These are phyloP conservation scores for Glomus cerebriforme DNA, from an alignment of 192 early-diverging fungal species.

Conservation along the genomic window DNA sequence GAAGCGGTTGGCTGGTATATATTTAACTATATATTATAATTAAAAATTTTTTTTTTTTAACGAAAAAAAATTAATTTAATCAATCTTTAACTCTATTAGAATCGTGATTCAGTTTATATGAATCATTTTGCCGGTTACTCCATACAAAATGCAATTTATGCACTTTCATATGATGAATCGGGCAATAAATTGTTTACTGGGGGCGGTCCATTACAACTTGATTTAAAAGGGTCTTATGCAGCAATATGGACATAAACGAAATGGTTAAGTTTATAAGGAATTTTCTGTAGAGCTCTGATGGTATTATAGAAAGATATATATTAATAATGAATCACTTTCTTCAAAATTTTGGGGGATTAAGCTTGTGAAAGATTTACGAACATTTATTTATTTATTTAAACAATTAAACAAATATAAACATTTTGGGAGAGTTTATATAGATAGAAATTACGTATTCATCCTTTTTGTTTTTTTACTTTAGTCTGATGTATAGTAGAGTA, in stretches of 20 bases:
- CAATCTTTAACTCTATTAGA: slow-evolving; percentile 20
- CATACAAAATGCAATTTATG: slow-evolving; percentile 64
- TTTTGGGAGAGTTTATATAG: too few relatives aligned
- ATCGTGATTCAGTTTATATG: slow-evolving; percentile 48
- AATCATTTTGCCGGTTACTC: slow-evolving; percentile 50
- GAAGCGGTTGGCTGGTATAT: slow-evolving; percentile 52
- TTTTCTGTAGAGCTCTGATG: too few relatives aligned
- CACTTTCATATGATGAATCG: slow-evolving; percentile 50
- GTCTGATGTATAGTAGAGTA: too few relatives aligned
- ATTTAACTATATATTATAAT: neutral
- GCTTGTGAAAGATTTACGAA: too few relatives aligned
- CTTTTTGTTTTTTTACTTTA: neutral
- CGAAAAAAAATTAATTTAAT: neutral
- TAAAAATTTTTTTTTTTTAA: neutral
- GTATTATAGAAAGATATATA: too few relatives aligned
- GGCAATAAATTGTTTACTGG: slow-evolving; percentile 58
- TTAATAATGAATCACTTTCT: too few relatives aligned
- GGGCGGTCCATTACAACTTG: slow-evolving; percentile 60
- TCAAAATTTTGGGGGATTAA: too few relatives aligned
- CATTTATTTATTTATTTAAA: too few relatives aligned
- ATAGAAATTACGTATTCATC: too few relatives aligned
- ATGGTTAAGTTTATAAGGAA: too few relatives aligned
- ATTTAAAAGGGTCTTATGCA: slow-evolving; percentile 43
- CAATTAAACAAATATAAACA: too few relatives aligned
- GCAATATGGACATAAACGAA: slow-evolving; percentile 39